These are phyloP conservation scores for Nematodospora valgi DNA, from an alignment of 805 yeast species.

Conservation along the genomic window DNA sequence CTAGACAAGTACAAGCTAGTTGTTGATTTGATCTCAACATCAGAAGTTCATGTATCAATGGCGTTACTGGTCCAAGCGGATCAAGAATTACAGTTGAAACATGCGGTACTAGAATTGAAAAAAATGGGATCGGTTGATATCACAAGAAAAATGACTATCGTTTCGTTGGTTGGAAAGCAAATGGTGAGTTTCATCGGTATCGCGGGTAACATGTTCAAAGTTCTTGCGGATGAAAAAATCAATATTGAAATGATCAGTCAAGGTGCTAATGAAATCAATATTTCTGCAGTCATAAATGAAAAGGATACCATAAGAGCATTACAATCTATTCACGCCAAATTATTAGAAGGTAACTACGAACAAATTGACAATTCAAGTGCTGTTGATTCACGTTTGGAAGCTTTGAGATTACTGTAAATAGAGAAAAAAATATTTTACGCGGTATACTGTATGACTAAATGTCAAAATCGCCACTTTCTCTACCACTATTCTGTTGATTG, in stretches of 20 bases:
- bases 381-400: slow-evolving; percentile 28
- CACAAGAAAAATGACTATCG: slow-evolving; percentile 82
- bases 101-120: slow-evolving; percentile 74
- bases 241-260: slow-evolving; percentile 98
- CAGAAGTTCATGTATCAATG: slow-evolving; percentile 98
- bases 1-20: slow-evolving; percentile 81
- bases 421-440: slow-evolving; percentile 2
- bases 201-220: slow-evolving; percentile 95
- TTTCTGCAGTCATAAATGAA: slow-evolving; percentile 89
- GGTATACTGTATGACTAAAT: too few species aligned
- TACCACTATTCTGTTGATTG: slow-evolving; percentile 12
- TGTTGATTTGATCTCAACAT: slow-evolving; percentile 93
- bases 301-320: slow-evolving; percentile 81
- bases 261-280: slow-evolving; percentile 97
- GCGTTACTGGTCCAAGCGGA: slow-evolving; percentile 77
- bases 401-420: slow-evolving; percentile 18
- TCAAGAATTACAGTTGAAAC: slow-evolving; percentile 59
- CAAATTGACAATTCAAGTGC: slow-evolving; percentile 20
- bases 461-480: slow-evolving; percentile 34
- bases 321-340: slow-evolving; percentile 74
- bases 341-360: slow-evolving; percentile 49
- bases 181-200: slow-evolving; percentile 96
- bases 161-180: slow-evolving; percentile 92
- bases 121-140: slow-evolving; percentile 87
- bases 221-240: slow-evolving; percentile 84